Evolutionary conservation across 345 rosid genomes (phyloP).

Genomic region (Eucalyptus regnans): DNA sequence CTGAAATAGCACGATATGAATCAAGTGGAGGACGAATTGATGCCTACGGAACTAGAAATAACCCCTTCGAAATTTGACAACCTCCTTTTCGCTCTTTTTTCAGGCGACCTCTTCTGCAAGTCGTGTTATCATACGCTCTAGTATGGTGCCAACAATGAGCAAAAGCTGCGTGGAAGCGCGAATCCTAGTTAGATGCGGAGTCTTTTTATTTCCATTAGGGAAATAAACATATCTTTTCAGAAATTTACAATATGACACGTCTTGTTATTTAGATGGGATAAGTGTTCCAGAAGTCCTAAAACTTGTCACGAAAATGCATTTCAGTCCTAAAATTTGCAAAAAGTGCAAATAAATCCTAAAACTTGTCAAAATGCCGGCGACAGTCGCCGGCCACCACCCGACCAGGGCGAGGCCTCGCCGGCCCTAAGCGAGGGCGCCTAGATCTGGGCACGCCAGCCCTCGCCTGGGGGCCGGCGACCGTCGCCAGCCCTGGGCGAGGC

Average conservation of each 20-base stretch:
- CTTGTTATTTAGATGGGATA: no score
- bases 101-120: slow-evolving; percentile 59
- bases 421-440: no score
- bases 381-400: no score
- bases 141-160: slow-evolving; percentile 60
- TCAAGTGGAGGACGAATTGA: slow-evolving; percentile 36
- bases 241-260: neutral
- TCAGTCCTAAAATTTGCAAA: no score
- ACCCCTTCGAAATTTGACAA: slow-evolving; percentile 50
- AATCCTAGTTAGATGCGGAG: neutral
- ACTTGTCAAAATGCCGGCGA: no score
- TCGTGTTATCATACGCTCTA: slow-evolving; percentile 57
- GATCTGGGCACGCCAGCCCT: no score
- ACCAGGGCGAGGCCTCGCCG: no score
- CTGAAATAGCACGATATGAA: slow-evolving; percentile 71
- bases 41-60: slow-evolving; percentile 60
- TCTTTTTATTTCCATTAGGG: neutral
- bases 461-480: no score
- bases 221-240: neutral
- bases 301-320: no score
- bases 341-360: no score
- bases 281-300: no score
- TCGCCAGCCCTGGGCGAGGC: no score
- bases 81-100: slow-evolving; percentile 18
- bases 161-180: slow-evolving; percentile 27